phyloP scores from a whole-genome alignment of 2,329 filamentous ascomycete species.

The Acarospora socialis region DNA sequence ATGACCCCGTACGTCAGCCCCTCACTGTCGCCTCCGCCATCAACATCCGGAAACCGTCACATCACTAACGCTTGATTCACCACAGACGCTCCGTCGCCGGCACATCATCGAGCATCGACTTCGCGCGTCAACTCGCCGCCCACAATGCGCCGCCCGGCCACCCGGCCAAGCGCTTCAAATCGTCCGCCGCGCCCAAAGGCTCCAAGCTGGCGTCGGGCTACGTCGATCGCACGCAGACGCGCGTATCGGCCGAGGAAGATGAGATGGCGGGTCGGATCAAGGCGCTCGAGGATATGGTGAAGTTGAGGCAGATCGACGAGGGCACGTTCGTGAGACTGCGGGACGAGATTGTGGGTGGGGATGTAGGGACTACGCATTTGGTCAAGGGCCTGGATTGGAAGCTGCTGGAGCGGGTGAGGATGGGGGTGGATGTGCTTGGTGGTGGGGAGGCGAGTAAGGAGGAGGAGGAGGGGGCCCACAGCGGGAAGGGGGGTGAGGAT shows the following conservation, averaged over 20 bases:
- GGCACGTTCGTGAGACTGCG: slow-evolving; percentile 62
- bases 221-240: slow-evolving; percentile 59
- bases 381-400: slow-evolving; percentile 87
- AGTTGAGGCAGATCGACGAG: slow-evolving; percentile 70
- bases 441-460: slow-evolving; percentile 23
- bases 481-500: slow-evolving; percentile 26
- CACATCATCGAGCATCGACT: slow-evolving; percentile 47
- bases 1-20: slow-evolving; percentile 68
- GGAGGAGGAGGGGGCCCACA: slow-evolving; percentile 24
- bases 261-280: slow-evolving; percentile 54
- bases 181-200: slow-evolving; percentile 65
- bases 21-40: neutral
- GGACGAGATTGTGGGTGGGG: slow-evolving; percentile 67
- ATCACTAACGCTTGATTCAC: slow-evolving; percentile 18
- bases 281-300: slow-evolving; percentile 66
- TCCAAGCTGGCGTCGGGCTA: slow-evolving; percentile 69
- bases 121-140: slow-evolving; percentile 73
- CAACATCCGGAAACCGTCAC: slow-evolving; percentile 13
- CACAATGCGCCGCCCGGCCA: slow-evolving; percentile 39
- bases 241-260: slow-evolving; percentile 35
- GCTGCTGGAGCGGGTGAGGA: slow-evolving; percentile 36
- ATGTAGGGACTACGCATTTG: slow-evolving; percentile 66
- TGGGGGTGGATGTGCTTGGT: slow-evolving; percentile 40
- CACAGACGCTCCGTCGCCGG: slow-evolving; percentile 50
- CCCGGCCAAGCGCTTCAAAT: slow-evolving; percentile 59